A percentile compares a stretch with the other conserved stretches of the same genome.
phyloP scores from a whole-genome alignment of 306 rosid genomes.

The Lupinus albus region DNA sequence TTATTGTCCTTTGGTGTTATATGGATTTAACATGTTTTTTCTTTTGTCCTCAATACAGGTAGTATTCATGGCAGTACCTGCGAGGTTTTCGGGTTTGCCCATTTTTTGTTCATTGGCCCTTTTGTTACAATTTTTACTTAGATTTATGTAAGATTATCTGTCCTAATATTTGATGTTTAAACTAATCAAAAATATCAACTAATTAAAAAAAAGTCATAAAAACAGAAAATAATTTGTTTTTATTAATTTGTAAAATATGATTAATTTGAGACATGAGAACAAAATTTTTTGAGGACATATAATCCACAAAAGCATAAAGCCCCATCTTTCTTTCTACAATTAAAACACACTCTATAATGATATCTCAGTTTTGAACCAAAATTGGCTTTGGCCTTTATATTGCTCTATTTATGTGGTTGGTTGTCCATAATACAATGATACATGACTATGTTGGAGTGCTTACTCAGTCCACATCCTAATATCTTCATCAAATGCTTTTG shows the following conservation, averaged over 20 bases:
- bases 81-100: slow-evolving; percentile 36
- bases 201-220: too few relatives aligned
- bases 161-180: too few relatives aligned
- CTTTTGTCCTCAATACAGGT: slow-evolving; percentile 20
- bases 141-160: too few relatives aligned
- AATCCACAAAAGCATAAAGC: slow-evolving; percentile 34
- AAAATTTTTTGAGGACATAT: too few relatives aligned
- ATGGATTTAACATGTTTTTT: slow-evolving; percentile 8
- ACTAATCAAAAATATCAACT: too few relatives aligned
- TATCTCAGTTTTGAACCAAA: slow-evolving; percentile 16
- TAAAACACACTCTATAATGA: background rate
- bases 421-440: slow-evolving; percentile 10
- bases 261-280: too few relatives aligned
- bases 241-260: too few relatives aligned
- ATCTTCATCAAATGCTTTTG: too few relatives aligned
- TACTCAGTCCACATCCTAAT: too few relatives aligned
- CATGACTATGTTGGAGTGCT: background rate
- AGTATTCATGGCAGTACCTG: slow-evolving; percentile 9
- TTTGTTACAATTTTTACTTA: slow-evolving; percentile 14
- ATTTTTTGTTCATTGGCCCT: slow-evolving; percentile 23
- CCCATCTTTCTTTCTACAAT: background rate
- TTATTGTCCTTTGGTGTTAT: too few relatives aligned
- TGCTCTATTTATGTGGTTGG: background rate
- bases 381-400: slow-evolving; percentile 26
- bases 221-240: too few relatives aligned